Conservation (phyloP, 176 grass and related monocot species). For the Bonia amplexicaulis region DNA sequence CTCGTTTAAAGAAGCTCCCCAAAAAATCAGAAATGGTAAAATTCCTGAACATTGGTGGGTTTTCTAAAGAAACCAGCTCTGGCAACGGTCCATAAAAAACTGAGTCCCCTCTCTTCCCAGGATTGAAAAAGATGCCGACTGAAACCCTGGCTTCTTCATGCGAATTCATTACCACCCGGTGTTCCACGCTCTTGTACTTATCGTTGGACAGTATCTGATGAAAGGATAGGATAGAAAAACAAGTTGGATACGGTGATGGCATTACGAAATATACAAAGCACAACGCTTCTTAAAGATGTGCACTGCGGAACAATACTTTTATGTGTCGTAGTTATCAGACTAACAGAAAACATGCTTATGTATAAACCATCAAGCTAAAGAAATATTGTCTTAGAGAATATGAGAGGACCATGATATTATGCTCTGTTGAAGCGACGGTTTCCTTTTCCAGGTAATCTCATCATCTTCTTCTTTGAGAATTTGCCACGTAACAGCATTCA, state of each 20-base stretch:
- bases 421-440: not conserved
- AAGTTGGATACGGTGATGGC: not conserved
- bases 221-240: not conserved
- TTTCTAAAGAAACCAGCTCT: slow-evolving; percentile 46
- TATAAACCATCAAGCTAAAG: not conserved
- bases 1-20: slow-evolving; percentile 54
- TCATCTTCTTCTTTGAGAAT: not conserved
- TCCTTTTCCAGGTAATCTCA: not conserved
- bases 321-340: not conserved
- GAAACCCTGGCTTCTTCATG: slow-evolving; percentile 63
- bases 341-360: not conserved
- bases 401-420: not conserved
- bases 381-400: not conserved
- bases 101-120: slow-evolving; percentile 45
- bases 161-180: slow-evolving; percentile 55
- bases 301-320: not conserved
- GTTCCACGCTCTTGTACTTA: slow-evolving; percentile 70
- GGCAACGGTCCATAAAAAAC: slow-evolving; percentile 62
- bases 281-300: not conserved
- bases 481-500: not conserved
- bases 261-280: not conserved
- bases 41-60: slow-evolving; percentile 40
- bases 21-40: slow-evolving; percentile 69
- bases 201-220: slow-evolving; percentile 75
- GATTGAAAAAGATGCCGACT: slow-evolving; percentile 61